Evolutionary conservation across 148 eudicot species (phyloP).

Genomic region (Rhododendron mucronatum): DNA sequence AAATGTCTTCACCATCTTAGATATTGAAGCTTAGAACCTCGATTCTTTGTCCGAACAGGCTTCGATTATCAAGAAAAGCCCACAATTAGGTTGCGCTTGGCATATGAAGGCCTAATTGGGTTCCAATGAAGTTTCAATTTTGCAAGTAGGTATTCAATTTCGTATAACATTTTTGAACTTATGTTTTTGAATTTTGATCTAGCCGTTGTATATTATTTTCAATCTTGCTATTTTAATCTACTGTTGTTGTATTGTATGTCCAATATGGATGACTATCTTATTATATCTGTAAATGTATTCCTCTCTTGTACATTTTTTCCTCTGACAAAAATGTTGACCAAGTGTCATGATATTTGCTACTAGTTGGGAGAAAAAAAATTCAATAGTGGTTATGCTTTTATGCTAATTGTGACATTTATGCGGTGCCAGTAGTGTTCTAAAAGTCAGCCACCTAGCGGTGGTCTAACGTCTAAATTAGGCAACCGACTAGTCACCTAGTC

Average conservation of each 20-base stretch:
- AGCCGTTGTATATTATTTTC: background rate
- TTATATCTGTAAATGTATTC: background rate
- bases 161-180: background rate
- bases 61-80: background rate
- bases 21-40: background rate
- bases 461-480: no score
- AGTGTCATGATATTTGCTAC: background rate
- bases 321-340: background rate
- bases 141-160: background rate
- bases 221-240: background rate
- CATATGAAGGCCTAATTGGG: background rate
- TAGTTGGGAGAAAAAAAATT: background rate
- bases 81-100: background rate
- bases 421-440: no score
- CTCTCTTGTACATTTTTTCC: background rate
- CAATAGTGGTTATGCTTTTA: no score
- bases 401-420: no score
- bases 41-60: background rate
- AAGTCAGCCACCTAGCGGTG: no score
- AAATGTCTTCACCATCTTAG: background rate
- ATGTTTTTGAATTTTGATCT: background rate
- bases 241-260: background rate
- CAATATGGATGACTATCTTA: background rate
- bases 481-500: no score
- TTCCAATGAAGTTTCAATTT: background rate